Evolutionary conservation across 2,329 filamentous ascomycete species (phyloP), one percentile per base, ranked within the genome.

Genomic region (Geosmithia flava): DNA sequence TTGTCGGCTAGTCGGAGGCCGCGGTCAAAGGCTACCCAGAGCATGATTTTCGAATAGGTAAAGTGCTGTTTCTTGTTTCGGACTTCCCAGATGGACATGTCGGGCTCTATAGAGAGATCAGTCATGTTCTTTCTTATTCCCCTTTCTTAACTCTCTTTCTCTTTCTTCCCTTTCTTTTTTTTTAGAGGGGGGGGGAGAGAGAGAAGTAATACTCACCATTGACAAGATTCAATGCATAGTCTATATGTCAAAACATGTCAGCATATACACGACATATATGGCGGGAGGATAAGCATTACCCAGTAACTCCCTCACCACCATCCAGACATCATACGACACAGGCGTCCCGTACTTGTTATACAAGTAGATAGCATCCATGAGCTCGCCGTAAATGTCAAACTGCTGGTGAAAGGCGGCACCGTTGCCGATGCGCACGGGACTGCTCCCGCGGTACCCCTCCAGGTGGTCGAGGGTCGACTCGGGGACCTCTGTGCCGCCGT

Each of bases 81-180:
- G 6, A 87, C 84, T 60, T 90, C 85, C 85, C 85, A 89, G 56
- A 89, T 90, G 2, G 83, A 87, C 83, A 88, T 88, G 58, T 90
- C 85, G 13, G 80, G 78, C 42, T 81, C 72, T 75, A 44, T 27
- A 27, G 4, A 27, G 23, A n/a, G 7, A 42, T 42, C 4, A 42
- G 37, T 15, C 20, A 19, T n/a, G 10, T 19, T 20, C 4, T 27
- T 5, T 27, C 41, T 10, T 42, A 4, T 27, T 8, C 8, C 23
- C n/a, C n/a, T n/a, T n/a, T n/a, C n/a, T n/a, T n/a, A n/a, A n/a
- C n/a, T n/a, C n/a, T n/a, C n/a, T n/a, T n/a, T n/a, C n/a, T n/a
- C n/a, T n/a, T n/a, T n/a, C n/a, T n/a, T n/a, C n/a, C n/a, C n/a
- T n/a, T n/a, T n/a, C n/a, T n/a, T n/a, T n/a, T n/a, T n/a, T n/a